Percentiles rank a stretch among this genome's conserved stretches.
These are phyloP conservation scores for Tuber brumale DNA, from an alignment of 495 filamentous ascomycete genomes.

Conservation along the genomic window DNA sequence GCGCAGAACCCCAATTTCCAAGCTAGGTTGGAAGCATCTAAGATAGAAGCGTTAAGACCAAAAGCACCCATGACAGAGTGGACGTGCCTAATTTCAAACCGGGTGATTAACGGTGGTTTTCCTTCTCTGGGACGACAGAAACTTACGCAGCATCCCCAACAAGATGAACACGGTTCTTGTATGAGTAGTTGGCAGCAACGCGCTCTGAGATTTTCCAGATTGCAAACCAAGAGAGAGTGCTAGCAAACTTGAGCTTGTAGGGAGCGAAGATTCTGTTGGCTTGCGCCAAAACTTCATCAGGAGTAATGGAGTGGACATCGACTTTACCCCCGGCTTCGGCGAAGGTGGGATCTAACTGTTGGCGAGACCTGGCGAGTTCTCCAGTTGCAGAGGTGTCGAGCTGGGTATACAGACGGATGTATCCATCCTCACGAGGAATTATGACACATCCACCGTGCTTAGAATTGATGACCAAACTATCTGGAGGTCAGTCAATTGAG, in stretches of 20 bases:
- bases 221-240: conserved; percentile 44
- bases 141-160: conserved; percentile 45
- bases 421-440: conserved; percentile 45
- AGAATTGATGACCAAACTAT: conserved; percentile 31
- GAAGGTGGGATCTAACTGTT: conserved; percentile 34
- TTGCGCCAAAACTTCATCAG: conserved; percentile 44
- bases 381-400: conserved; percentile 33
- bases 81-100: conserved; percentile 34
- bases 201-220: conserved; percentile 46
- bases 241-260: conserved; percentile 42
- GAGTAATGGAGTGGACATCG: conserved; percentile 42
- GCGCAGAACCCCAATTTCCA: conserved; percentile 45
- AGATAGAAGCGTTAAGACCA: conserved; percentile 45
- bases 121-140: not conserved
- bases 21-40: conserved; percentile 44
- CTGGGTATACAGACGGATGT: conserved; percentile 39
- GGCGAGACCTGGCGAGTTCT: conserved; percentile 26
- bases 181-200: conserved; percentile 43
- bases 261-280: conserved; percentile 44
- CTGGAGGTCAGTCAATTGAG: not conserved
- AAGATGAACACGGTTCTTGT: conserved; percentile 42
- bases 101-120: conserved; percentile 2
- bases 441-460: conserved; percentile 45
- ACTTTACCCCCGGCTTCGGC: conserved; percentile 39
- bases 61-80: conserved; percentile 46